A percentile compares a stretch with the other conserved stretches of the same genome.
phyloP scores from a whole-genome alignment of 2,329 filamentous ascomycete genomes.

The Thermochaetoides dissita region DNA sequence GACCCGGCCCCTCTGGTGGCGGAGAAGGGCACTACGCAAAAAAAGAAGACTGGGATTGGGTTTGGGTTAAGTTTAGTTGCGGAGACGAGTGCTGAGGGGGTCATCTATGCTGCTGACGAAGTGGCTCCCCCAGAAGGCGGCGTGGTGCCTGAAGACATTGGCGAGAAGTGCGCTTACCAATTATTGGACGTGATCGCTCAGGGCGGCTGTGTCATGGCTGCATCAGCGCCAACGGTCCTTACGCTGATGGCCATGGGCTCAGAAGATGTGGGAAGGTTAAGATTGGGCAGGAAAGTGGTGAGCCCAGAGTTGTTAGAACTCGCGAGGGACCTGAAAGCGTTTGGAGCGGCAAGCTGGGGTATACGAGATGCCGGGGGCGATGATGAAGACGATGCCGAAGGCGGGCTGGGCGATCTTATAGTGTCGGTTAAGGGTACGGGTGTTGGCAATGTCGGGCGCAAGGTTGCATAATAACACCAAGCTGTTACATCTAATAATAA shows the following conservation, averaged over 20 bases:
- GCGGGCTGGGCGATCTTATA: constrained; percentile 55
- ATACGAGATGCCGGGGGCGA: constrained; percentile 60
- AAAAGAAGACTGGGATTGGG: constrained; percentile 65
- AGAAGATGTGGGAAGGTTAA: constrained; percentile 81
- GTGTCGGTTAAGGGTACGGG: constrained; percentile 86
- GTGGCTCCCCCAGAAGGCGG: constrained; percentile 63
- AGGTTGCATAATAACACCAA: constrained; percentile 43
- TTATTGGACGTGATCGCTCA: constrained; percentile 68
- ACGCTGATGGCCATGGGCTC: constrained; percentile 96
- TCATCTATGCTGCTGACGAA: constrained; percentile 78
- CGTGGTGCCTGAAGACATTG: constrained; percentile 77
- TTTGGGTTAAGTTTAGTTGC: constrained; percentile 86
- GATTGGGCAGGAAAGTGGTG: constrained; percentile 67
- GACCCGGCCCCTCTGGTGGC: constrained; percentile 48
- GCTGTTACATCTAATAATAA: not conserved
- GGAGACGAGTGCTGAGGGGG: constrained; percentile 69
- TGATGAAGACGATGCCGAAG: constrained; percentile 44
- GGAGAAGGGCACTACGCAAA: constrained; percentile 40
- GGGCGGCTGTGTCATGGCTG: constrained; percentile 66
- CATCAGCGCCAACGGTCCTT: constrained; percentile 61
- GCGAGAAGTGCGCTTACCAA: constrained; percentile 76
- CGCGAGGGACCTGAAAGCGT: constrained; percentile 73
- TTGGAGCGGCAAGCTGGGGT: constrained; percentile 85
- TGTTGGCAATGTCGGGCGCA: constrained; percentile 87
- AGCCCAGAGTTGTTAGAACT: constrained; percentile 69